Conservation (phyloP, 140 eudicot species). For the Bidens hawaiensis region DNA sequence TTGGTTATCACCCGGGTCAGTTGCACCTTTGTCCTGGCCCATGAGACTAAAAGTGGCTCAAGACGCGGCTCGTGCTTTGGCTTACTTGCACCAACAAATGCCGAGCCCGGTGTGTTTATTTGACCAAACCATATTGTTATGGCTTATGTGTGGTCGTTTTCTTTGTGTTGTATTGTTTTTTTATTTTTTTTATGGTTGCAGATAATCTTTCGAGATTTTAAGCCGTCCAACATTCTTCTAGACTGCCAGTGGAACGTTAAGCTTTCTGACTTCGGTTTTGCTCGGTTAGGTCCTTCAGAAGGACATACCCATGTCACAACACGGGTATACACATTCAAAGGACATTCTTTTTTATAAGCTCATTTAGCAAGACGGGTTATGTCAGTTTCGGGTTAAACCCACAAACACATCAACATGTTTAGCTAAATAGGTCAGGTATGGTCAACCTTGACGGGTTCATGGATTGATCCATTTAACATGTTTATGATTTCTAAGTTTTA, state of each 20-base stretch:
- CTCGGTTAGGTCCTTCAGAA: conserved; percentile 66
- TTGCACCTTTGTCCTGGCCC: conserved; percentile 50
- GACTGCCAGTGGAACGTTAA: conserved; percentile 78
- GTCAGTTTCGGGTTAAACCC: too few species aligned
- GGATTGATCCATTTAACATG: too few species aligned
- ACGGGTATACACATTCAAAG: conserved; percentile 41
- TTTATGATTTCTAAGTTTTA: too few species aligned
- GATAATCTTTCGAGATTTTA: conserved; percentile 76
- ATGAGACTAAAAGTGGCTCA: conserved; percentile 54
- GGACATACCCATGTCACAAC: conserved; percentile 66
- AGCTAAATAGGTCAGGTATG: too few species aligned
- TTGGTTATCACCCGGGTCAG: conserved; percentile 38
- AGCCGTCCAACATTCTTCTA: conserved; percentile 72
- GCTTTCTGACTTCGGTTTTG: conserved; percentile 80
- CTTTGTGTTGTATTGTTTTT: too few species aligned
- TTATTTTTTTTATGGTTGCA: conserved; percentile 17
- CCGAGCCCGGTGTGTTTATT: neutral
- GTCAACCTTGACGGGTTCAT: too few species aligned
- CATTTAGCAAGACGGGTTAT: too few species aligned
- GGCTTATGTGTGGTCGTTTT: too few species aligned
- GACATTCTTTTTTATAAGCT: too few species aligned
- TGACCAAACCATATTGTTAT: conserved; percentile 45
- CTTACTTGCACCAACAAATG: conserved; percentile 70
- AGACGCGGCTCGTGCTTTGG: conserved; percentile 62
- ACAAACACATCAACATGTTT: too few species aligned